Conservation (phyloP, 2,329 filamentous ascomycete genomes). For the Cryphonectria carpinicola region DNA sequence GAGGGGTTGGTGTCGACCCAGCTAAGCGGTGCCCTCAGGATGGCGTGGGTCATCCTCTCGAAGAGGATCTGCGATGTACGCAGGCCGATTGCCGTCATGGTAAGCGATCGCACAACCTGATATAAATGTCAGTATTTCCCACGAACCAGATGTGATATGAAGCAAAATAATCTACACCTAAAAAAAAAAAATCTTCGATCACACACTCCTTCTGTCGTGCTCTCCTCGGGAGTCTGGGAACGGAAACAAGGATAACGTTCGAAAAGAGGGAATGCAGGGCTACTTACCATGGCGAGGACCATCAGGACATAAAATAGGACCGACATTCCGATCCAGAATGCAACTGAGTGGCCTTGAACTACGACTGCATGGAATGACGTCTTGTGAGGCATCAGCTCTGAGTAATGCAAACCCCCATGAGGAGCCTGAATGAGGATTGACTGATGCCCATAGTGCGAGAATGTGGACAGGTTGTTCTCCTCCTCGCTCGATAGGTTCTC, state of each 20-base stretch:
- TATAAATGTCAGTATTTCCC: not conserved
- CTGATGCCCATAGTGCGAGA: constrained; percentile 18
- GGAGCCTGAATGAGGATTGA: constrained; percentile 28
- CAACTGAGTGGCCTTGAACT: constrained; percentile 26
- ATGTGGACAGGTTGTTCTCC: constrained; percentile 24
- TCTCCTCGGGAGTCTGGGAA: not conserved
- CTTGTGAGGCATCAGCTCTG: constrained; percentile 23
- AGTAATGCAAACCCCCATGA: constrained; percentile 16
- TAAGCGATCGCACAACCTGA: constrained; percentile 33
- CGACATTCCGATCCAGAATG: constrained; percentile 38
- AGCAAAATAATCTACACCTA: not conserved
- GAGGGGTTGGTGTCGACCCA: constrained; percentile 47
- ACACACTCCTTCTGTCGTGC: not conserved
- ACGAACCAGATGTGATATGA: not conserved
- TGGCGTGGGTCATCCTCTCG: constrained; percentile 40
- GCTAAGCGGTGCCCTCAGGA: constrained; percentile 45
- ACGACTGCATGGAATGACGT: constrained; percentile 11
- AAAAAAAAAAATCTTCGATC: not conserved
- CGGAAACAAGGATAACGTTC: not conserved
- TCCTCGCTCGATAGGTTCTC: constrained; percentile 33
- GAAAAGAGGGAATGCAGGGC: no score
- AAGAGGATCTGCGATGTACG: constrained; percentile 39
- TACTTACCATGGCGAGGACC: constrained; percentile 27
- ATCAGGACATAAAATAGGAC: constrained; percentile 37
- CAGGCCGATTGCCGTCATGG: constrained; percentile 38